These are phyloP conservation scores for Xylaria sp. DNA, from an alignment of 2,329 filamentous ascomycete species.

Conservation along the genomic window DNA sequence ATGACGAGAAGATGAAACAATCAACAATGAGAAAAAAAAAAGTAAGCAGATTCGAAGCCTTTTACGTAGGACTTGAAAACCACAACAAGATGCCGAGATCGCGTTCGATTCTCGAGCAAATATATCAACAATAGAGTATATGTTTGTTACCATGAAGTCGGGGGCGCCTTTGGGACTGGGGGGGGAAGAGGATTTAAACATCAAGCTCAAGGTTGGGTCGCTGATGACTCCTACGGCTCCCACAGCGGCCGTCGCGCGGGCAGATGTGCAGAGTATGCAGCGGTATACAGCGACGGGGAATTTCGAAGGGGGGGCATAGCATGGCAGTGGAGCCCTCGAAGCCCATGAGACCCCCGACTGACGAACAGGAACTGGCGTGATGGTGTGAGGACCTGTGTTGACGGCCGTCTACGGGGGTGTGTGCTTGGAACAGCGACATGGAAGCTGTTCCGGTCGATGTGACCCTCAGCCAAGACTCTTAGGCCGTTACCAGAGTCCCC, in stretches of 20 bases:
- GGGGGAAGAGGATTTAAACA: constrained; percentile 42
- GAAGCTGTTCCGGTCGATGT: constrained; percentile 40
- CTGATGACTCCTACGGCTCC: constrained; percentile 12
- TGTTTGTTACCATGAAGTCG: constrained; percentile 38
- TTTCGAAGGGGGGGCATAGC: constrained; percentile 31
- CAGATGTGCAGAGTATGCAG: constrained; percentile 15
- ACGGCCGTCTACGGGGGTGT: constrained; percentile 27
- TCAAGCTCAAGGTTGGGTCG: constrained; percentile 24
- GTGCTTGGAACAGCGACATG: constrained; percentile 37
- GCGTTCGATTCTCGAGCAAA: constrained; percentile 35
- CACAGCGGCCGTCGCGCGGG: constrained; percentile 22
- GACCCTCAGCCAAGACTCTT: constrained; percentile 40
- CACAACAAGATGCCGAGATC: constrained; percentile 33
- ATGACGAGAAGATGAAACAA: background rate
- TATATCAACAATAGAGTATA: constrained; percentile 38
- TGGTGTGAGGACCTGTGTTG: constrained; percentile 38
- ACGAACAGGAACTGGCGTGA: constrained; percentile 37
- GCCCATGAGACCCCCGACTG: constrained; percentile 38
- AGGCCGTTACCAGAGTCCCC: constrained; percentile 30
- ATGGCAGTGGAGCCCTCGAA: constrained; percentile 35
- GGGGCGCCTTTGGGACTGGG: constrained; percentile 36
- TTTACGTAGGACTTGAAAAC: constrained; percentile 27
- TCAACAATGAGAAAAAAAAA: constrained; percentile 10
- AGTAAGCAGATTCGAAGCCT: constrained; percentile 18
- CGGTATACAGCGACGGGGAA: constrained; percentile 31